Evolutionary conservation across 768 basidiomycete genomes (phyloP), one percentile per base, ranked within the genome.

Genomic region (Tephrocybe sp.): DNA sequence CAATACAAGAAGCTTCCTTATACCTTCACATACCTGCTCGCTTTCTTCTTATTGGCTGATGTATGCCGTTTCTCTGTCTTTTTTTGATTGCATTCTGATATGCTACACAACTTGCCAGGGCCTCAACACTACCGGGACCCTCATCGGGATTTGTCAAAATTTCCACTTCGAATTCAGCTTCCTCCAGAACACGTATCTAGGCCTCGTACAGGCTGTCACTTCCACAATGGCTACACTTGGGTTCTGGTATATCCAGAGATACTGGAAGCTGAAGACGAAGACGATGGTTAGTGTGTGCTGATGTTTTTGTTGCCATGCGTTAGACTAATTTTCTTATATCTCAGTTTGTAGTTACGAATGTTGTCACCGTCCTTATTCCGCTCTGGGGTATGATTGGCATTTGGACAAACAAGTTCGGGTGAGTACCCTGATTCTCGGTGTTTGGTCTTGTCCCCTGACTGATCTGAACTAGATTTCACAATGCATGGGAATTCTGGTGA

Each of bases 361-460:
- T 89, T 0, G 80, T 85, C 4, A 87, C 87, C 3, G 78, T 91
- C 20, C 36, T 91, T 39, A 89, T 92, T 45, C 89, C 90, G 1
- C 71, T 91, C 5, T 92, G 90, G 90, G 87, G 89, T 12, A 87
- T 89, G 87, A 74, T 91, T 38, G 89, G 91, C 1, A 82, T 92
- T 42, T 90, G 90, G 89, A 90, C 89, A 0, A 54, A 69, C 8
- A 86, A 76, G 52, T 58, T 93, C 42, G 90, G 90, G 84, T 87
- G 57, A 17, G 78, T 63, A 31, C 17, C 19, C 39, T 23, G 10
- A 16, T 22, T 19, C 11, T 23, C 20, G 17, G 13, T 20, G 53
- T 45, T 44, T 0, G 2, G 3, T 19, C 39, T 40, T 32, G 20
- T 32, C 26, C 34, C 20, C 45, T 44, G n/a, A 13, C 14, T 35